These are phyloP conservation scores for Liriodendron chinense DNA, from an alignment of 164 flowering plant genomes.

Conservation along the genomic window DNA sequence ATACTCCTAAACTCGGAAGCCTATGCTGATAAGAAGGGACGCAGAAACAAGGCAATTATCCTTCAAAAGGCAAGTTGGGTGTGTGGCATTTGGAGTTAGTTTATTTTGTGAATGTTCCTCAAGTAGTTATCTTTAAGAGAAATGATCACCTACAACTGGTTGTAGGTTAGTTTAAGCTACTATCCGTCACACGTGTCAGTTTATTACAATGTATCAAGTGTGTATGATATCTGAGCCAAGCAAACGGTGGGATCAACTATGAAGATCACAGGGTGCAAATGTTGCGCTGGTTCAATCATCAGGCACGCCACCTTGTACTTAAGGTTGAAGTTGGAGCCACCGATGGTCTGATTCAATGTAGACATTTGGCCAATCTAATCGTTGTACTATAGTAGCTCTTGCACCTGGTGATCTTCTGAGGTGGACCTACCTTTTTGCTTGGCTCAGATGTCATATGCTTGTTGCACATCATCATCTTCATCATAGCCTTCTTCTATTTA, in stretches of 20 bases:
- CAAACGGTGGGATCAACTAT: neutral
- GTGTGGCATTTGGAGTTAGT: neutral
- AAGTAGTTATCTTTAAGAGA: neutral
- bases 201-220: neutral
- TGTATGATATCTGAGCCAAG: neutral
- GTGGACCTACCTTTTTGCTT: no score
- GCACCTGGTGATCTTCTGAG: no score
- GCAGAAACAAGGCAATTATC: conserved; percentile 60
- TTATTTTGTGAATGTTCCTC: neutral
- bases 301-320: no score
- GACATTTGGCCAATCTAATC: no score
- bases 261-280: neutral
- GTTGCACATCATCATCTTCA: no score
- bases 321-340: no score
- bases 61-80: conserved; percentile 59
- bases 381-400: no score
- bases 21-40: conserved; percentile 30
- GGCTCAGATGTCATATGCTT: no score
- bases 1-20: conserved; percentile 55
- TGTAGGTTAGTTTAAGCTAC: neutral
- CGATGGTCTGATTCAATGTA: no score
- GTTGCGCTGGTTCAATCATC: no score
- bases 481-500: no score
- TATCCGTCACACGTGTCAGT: neutral
- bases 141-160: neutral